phyloP scores from a whole-genome alignment of 1,284 basidiomycete genomes.

The Cystobasidium pallidum region DNA sequence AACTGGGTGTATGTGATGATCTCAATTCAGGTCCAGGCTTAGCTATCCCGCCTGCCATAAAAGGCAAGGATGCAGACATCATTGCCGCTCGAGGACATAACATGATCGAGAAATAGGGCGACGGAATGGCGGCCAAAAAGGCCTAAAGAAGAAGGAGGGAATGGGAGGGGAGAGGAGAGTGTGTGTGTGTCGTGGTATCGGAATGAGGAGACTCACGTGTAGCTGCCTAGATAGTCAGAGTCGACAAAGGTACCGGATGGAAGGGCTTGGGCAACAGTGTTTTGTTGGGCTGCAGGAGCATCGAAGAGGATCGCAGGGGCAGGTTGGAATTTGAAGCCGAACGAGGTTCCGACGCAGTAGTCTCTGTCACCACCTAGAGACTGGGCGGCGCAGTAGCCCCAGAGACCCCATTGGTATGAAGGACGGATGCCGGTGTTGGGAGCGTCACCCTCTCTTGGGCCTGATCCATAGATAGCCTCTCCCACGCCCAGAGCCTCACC shows the following conservation, averaged over 20 bases:
- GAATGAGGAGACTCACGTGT: conserved; percentile 34
- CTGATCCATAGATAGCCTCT: conserved; percentile 38
- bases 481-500: conserved; percentile 39
- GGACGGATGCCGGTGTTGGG: conserved; percentile 47
- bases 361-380: conserved; percentile 22
- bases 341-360: conserved; percentile 46
- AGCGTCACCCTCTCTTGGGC: conserved; percentile 15
- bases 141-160: not conserved
- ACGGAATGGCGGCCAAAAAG: conserved; percentile 7
- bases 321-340: conserved; percentile 47
- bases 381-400: conserved; percentile 47
- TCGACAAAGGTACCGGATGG: conserved; percentile 46
- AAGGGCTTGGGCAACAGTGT: conserved; percentile 40
- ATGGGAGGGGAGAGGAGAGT: conserved; percentile 6
- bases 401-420: conserved; percentile 50
- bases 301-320: conserved; percentile 47
- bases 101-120: not conserved
- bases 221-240: conserved; percentile 43
- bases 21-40: too few species aligned
- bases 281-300: conserved; percentile 41
- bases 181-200: not conserved
- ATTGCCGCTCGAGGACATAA: not conserved
- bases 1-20: too few species aligned
- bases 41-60: conserved; percentile 7
- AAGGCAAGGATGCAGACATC: conserved; percentile 16